Evolutionary conservation across 768 basidiomycete genomes (phyloP).

Genomic region (Mycena rebaudengoi): DNA sequence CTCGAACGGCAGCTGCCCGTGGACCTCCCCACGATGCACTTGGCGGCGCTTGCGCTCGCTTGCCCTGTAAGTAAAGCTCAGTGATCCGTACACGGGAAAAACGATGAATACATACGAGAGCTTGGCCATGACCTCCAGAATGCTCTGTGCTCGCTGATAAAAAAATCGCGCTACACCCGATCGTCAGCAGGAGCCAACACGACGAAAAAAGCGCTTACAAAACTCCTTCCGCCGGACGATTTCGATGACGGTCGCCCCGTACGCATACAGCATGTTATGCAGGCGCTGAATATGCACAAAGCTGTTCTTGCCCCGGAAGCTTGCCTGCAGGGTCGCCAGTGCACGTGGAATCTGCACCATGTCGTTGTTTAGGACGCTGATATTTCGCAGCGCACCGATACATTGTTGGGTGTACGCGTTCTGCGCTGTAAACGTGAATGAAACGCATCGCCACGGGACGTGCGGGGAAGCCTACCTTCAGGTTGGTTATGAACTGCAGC

Average conservation of each 20-base stretch:
- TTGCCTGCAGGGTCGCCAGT: conserved; percentile 71
- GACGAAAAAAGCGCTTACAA: conserved; percentile 52
- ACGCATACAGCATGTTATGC: conserved; percentile 91
- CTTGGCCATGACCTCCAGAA: conserved; percentile 88
- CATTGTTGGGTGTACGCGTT: conserved; percentile 77
- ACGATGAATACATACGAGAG: conserved; percentile 70
- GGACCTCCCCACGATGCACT: conserved; percentile 84
- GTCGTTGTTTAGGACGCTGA: conserved; percentile 83
- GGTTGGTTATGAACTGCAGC: conserved; percentile 60
- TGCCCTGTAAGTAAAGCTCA: conserved; percentile 49
- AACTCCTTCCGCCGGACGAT: conserved; percentile 93
- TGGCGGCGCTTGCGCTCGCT: conserved; percentile 85
- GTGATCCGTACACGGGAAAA: neutral
- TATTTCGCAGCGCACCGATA: conserved; percentile 72
- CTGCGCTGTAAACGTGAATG: conserved; percentile 50
- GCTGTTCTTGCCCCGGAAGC: conserved; percentile 78
- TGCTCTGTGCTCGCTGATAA: conserved; percentile 78
- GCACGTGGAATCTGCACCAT: conserved; percentile 76
- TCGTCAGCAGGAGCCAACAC: neutral
- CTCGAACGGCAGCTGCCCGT: conserved; percentile 89
- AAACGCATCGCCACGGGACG: conserved; percentile 2
- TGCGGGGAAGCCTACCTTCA: conserved; percentile 53
- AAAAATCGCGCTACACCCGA: conserved; percentile 73
- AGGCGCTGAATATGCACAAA: conserved; percentile 92
- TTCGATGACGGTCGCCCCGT: conserved; percentile 90